phyloP scores from a whole-genome alignment of 2,329 filamentous ascomycete species.

The Eutypella sp. region DNA sequence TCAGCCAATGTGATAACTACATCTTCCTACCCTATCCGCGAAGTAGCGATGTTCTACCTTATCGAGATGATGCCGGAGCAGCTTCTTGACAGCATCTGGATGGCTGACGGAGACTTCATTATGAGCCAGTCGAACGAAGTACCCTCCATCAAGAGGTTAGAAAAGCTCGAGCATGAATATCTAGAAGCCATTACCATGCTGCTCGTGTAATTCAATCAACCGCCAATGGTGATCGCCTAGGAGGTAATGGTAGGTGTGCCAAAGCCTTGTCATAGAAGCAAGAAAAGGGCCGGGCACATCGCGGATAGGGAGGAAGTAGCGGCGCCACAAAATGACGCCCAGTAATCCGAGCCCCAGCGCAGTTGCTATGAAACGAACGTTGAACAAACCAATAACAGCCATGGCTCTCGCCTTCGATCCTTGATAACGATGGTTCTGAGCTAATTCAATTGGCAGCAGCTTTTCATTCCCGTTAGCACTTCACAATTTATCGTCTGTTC shows the following conservation, averaged over 20 bases:
- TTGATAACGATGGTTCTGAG: background rate
- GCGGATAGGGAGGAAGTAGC: conserved; percentile 33
- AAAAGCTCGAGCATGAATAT: background rate
- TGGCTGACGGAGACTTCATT: conserved; percentile 40
- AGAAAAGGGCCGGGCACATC: conserved; percentile 37
- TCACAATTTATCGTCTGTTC: background rate
- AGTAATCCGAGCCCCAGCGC: background rate
- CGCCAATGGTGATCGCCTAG: conserved; percentile 33
- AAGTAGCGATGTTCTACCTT: conserved; percentile 21
- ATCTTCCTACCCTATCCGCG: background rate
- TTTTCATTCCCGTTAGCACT: background rate
- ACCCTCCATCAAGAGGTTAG: conserved; percentile 14
- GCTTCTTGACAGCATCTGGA: conserved; percentile 32
- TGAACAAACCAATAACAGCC: background rate
- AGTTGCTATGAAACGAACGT: background rate
- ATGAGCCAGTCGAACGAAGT: conserved; percentile 38
- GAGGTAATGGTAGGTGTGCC: conserved; percentile 32
- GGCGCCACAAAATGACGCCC: conserved; percentile 3
- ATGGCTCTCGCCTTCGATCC: background rate
- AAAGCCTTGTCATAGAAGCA: conserved; percentile 34
- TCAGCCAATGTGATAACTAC: background rate
- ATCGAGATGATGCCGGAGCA: conserved; percentile 27
- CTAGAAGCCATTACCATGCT: conserved; percentile 27
- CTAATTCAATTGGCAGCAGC: background rate
- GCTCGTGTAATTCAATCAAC: conserved; percentile 31